Conservation (phyloP, 352 stramenopile species). For the Globisporangium recalcitrans region DNA sequence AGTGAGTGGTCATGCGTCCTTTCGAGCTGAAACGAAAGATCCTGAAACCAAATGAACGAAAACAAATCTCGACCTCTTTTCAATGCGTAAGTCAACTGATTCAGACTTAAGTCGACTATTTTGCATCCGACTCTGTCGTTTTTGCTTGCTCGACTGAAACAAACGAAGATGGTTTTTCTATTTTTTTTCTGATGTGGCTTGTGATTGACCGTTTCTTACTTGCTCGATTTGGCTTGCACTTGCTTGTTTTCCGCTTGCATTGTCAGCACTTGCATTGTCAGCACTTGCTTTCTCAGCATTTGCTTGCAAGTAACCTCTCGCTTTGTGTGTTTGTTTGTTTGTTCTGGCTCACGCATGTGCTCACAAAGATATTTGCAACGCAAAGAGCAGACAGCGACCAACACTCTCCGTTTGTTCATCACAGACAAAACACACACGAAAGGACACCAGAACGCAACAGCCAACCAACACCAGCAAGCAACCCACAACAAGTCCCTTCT, state of each 20-base stretch:
- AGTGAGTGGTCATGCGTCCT: neutral
- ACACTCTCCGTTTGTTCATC: slow-evolving; percentile 6
- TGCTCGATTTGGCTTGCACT: neutral
- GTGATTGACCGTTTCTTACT: slow-evolving; percentile 2
- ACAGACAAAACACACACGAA: slow-evolving; percentile 10
- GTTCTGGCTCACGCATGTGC: neutral
- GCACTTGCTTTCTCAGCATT: neutral
- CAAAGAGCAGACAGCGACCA: neutral
- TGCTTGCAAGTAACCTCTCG: neutral
- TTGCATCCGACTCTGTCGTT: neutral
- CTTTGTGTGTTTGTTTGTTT: neutral
- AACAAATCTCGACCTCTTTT: neutral
- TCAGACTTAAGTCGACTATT: neutral
- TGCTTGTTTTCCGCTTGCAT: neutral
- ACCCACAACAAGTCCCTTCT: slow-evolving; percentile 1
- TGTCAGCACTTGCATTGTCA: neutral
- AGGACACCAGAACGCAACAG: slow-evolving; percentile 9
- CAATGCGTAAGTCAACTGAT: neutral
- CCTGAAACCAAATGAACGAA: neutral
- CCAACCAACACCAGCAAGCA: slow-evolving; percentile 2
- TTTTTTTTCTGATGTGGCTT: slow-evolving; percentile 4
- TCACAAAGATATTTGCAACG: slow-evolving; percentile 19
- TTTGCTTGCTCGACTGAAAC: neutral
- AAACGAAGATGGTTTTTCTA: neutral
- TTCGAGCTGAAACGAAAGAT: neutral